Percentiles rank a stretch among this genome's conserved stretches.
These are phyloP conservation scores for Hypoxylon lienhwacheense DNA, from an alignment of 495 filamentous ascomycete species.

Conservation along the genomic window DNA sequence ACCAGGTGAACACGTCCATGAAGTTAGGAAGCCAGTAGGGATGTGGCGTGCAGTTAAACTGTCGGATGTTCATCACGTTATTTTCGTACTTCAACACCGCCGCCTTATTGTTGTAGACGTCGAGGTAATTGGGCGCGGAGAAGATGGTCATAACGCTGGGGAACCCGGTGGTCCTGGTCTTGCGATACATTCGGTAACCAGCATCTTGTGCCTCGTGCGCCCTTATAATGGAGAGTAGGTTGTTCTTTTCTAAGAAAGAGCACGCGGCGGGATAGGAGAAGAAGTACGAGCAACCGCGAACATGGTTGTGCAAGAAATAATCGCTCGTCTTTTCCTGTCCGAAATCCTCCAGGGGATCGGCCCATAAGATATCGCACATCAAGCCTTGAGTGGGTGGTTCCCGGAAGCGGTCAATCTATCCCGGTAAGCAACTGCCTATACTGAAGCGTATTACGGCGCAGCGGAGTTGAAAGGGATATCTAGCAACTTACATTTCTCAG, in stretches of 20 bases:
- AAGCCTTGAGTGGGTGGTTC: slow-evolving; percentile 96
- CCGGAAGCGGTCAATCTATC: slow-evolving; percentile 92
- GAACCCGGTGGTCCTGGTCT: slow-evolving; percentile 96
- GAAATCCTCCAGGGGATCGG: slow-evolving; percentile 98
- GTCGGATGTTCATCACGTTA: slow-evolving; percentile 99
- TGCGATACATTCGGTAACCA: slow-evolving; percentile 98
- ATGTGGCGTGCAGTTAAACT: slow-evolving; percentile 99
- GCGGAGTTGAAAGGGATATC: neutral
- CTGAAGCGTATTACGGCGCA: neutral
- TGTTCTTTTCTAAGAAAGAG: slow-evolving; percentile 98
- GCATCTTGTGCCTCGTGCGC: slow-evolving; percentile 99
- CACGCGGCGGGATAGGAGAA: slow-evolving; percentile 99
- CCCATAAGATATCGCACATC: slow-evolving; percentile 99
- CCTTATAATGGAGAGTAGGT: slow-evolving; percentile 93
- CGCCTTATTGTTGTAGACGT: slow-evolving; percentile 99
- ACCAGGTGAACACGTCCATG: slow-evolving; percentile 99
- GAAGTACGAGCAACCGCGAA: slow-evolving; percentile 98
- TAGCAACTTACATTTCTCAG: slow-evolving; percentile 69
- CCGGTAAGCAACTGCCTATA: slow-evolving; percentile 17
- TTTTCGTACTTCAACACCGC: slow-evolving; percentile 99
- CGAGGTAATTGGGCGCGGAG: slow-evolving; percentile 96
- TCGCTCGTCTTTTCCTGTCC: slow-evolving; percentile 97
- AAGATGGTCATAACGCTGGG: slow-evolving; percentile 99
- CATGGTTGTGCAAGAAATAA: slow-evolving; percentile 97
- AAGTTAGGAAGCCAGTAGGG: slow-evolving; percentile 99